Evolutionary conservation across 129 eudicot species (phyloP).

Genomic region (Tagetes patula): DNA sequence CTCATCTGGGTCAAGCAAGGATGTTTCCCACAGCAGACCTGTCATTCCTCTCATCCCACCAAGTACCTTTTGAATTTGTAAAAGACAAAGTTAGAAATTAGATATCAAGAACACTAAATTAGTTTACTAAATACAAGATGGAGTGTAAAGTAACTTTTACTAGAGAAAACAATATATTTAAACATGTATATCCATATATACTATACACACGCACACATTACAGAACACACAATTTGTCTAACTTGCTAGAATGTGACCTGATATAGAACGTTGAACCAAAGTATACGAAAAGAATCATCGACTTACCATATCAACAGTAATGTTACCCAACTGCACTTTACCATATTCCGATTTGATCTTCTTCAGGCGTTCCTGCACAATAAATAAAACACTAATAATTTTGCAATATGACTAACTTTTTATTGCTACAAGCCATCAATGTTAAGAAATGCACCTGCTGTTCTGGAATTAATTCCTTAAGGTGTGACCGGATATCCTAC

Average conservation of each 20-base stretch:
- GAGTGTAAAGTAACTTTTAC: background rate
- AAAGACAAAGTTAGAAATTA: background rate
- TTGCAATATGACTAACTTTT: background rate
- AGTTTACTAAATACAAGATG: background rate
- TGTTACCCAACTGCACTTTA: constrained; percentile 74
- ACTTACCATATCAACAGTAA: constrained; percentile 80
- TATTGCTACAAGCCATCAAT: constrained; percentile 14
- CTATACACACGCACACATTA: background rate
- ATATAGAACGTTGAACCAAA: background rate
- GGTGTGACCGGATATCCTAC: constrained; percentile 83
- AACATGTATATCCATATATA: background rate
- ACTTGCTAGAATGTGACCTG: constrained; percentile 5
- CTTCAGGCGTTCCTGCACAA: constrained; percentile 57
- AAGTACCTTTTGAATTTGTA: constrained; percentile 49
- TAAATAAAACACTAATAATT: background rate
- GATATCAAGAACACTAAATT: background rate
- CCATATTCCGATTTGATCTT: constrained; percentile 67
- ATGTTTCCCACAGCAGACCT: constrained; percentile 91
- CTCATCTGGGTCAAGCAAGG: constrained; percentile 95
- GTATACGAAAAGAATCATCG: background rate
- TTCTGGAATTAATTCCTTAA: constrained; percentile 85
- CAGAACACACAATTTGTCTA: background rate
- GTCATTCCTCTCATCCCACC: constrained; percentile 99
- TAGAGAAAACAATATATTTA: background rate
- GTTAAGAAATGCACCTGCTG: constrained; percentile 61